Evolutionary conservation across 257 asterid genomes (phyloP).

Genomic region (Scutellaria baicalensis): DNA sequence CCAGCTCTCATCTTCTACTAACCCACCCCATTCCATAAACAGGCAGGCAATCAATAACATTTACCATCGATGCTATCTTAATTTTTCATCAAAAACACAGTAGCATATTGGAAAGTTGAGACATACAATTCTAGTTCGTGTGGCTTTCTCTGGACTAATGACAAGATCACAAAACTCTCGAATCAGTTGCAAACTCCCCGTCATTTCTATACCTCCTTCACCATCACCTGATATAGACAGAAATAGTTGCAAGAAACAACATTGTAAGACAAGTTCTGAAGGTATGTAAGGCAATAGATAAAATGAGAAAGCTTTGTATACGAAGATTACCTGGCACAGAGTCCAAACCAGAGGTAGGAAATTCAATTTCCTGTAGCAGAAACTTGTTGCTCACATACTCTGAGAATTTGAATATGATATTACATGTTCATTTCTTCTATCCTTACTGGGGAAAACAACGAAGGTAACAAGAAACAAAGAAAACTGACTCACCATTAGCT

Average conservation of each 20-base stretch:
- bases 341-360: slow-evolving; percentile 84
- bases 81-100: neutral
- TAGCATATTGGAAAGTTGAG: neutral
- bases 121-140: slow-evolving; percentile 77
- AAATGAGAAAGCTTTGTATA: neutral
- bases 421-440: slow-evolving; percentile 17
- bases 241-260: neutral
- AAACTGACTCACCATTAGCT: slow-evolving; percentile 66
- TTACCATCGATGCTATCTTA: too few species aligned
- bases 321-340: slow-evolving; percentile 73
- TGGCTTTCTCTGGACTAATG: slow-evolving; percentile 53
- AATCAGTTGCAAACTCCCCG: slow-evolving; percentile 73
- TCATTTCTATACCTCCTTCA: slow-evolving; percentile 94
- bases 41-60: too few species aligned
- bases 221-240: slow-evolving; percentile 62
- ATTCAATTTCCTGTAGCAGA: slow-evolving; percentile 91
- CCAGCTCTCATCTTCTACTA: too few species aligned
- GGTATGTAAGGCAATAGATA: neutral
- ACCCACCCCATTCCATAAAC: too few species aligned
- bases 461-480: neutral
- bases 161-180: slow-evolving; percentile 77
- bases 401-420: slow-evolving; percentile 25
- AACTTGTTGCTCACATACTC: slow-evolving; percentile 69
- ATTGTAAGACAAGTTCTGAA: neutral
- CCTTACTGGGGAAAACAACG: neutral